Conservation (phyloP, 306 rosid species). For the Cucurbita pepo region DNA sequence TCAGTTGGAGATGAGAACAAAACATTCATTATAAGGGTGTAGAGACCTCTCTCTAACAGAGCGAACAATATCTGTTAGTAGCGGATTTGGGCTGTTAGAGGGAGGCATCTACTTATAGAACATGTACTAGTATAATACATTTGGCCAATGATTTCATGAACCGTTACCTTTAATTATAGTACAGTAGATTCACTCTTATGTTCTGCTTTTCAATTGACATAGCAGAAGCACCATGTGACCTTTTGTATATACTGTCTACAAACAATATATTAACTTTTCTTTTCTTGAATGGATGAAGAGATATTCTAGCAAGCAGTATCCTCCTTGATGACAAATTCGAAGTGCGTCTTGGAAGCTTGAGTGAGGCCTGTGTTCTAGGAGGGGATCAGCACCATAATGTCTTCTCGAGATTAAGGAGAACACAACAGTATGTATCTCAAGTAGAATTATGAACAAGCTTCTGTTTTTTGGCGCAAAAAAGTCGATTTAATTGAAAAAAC, state of each 20-base stretch:
- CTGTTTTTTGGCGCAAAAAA: not conserved
- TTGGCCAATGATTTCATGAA: not conserved
- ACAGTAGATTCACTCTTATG: not conserved
- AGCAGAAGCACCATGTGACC: not conserved
- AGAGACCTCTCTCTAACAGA: too few species aligned
- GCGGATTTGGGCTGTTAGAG: too few species aligned
- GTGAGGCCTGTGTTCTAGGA: constrained; percentile 46
- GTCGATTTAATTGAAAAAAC: not conserved
- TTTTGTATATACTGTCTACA: not conserved
- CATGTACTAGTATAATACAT: not conserved
- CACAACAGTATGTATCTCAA: constrained; percentile 46
- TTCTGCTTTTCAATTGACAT: not conserved
- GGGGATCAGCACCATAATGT: constrained; percentile 62
- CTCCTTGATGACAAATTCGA: constrained; percentile 93
- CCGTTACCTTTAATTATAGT: not conserved
- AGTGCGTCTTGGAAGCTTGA: constrained; percentile 94
- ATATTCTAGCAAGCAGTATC: constrained; percentile 89
- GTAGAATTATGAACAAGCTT: not conserved
- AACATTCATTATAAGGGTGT: too few species aligned
- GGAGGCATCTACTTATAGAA: not conserved
- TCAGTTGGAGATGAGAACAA: too few species aligned
- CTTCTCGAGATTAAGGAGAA: constrained; percentile 55
- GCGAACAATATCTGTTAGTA: too few species aligned
- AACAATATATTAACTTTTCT: constrained; percentile 6
- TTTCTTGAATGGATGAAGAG: constrained; percentile 37